These are phyloP conservation scores for Eremochloa ophiuroides DNA, from an alignment of 176 grass and related monocot genomes.

Conservation along the genomic window DNA sequence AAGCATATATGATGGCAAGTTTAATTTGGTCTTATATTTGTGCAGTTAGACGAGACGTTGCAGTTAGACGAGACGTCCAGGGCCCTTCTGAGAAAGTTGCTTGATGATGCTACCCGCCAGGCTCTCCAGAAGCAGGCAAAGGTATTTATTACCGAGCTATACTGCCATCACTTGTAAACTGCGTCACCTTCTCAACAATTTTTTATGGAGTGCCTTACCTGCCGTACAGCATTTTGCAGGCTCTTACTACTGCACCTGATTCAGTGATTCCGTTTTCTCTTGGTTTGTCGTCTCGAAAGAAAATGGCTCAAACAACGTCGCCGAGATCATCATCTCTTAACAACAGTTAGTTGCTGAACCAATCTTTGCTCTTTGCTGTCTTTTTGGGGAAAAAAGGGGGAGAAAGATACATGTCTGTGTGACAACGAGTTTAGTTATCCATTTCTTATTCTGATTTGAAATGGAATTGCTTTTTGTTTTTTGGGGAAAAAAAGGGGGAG, in stretches of 20 bases:
- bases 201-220: not conserved
- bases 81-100: constrained; percentile 49
- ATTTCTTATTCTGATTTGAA: not conserved
- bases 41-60: constrained; percentile 58
- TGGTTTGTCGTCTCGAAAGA: not conserved
- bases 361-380: not conserved
- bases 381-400: too few relatives aligned
- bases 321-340: not conserved
- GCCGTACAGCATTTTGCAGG: not conserved
- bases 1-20: not conserved
- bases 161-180: not conserved
- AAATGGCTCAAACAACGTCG: not conserved
- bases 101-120: constrained; percentile 50
- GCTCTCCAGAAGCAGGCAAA: constrained; percentile 44
- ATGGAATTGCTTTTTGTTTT: not conserved
- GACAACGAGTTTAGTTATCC: not conserved
- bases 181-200: not conserved
- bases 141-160: constrained; percentile 7
- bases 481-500: too few relatives aligned
- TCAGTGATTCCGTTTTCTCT: not conserved
- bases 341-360: not conserved
- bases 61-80: constrained; percentile 45
- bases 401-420: not conserved
- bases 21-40: constrained; percentile 1
- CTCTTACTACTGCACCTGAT: not conserved